Evolutionary conservation across 257 asterid species (phyloP).

Genomic region (Solanum medicagineum): DNA sequence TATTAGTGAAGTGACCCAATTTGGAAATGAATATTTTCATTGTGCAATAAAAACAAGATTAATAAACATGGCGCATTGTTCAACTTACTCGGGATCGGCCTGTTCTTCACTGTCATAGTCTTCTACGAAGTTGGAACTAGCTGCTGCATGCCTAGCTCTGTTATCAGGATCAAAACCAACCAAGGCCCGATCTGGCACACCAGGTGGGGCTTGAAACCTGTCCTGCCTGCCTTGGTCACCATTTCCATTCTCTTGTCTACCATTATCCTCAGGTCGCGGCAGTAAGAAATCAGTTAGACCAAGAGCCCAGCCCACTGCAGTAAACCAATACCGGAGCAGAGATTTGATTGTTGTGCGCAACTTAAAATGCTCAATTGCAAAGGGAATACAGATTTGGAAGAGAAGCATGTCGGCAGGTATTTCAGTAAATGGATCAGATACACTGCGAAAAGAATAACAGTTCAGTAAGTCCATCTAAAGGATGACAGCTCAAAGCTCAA

Average conservation of each 20-base stretch:
- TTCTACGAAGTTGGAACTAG: slow-evolving; percentile 27
- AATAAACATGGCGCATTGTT: background rate
- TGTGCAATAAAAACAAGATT: background rate
- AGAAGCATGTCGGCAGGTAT: slow-evolving; percentile 98
- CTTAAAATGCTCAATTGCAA: slow-evolving; percentile 93
- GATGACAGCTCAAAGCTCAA: background rate
- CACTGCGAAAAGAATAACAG: slow-evolving; percentile 33
- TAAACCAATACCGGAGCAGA: slow-evolving; percentile 87
- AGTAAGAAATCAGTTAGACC: slow-evolving; percentile 81
- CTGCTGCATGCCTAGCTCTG: slow-evolving; percentile 39
- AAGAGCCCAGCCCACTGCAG: slow-evolving; percentile 96
- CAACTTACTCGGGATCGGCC: slow-evolving; percentile 74
- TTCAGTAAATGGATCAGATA: slow-evolving; percentile 96
- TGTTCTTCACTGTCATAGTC: slow-evolving; percentile 55
- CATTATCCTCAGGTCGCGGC: slow-evolving; percentile 81
- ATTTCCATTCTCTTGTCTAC: slow-evolving; percentile 63
- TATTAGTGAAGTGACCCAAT: background rate
- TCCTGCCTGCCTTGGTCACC: slow-evolving; percentile 63
- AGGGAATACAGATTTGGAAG: slow-evolving; percentile 97
- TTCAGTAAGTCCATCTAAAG: background rate
- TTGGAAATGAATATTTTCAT: background rate
- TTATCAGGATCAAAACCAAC: slow-evolving; percentile 39
- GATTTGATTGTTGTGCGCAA: slow-evolving; percentile 84
- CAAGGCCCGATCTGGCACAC: slow-evolving; percentile 42
- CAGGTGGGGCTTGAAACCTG: slow-evolving; percentile 47